Conservation (phyloP, 2,329 filamentous ascomycete species). For the Calonectria honghensis region DNA sequence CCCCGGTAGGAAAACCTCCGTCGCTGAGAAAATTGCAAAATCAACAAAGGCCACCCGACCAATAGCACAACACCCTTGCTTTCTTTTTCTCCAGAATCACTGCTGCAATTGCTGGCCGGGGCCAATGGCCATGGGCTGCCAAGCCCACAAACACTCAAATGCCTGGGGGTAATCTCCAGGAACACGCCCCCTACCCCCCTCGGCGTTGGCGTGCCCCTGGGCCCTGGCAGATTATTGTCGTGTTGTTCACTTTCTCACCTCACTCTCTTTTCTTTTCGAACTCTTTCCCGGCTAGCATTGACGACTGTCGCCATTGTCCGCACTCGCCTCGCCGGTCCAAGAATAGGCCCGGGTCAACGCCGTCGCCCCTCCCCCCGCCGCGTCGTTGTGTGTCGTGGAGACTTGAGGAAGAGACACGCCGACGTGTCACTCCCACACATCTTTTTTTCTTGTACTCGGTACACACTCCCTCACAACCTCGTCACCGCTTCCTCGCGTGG, state of each 20-base stretch:
- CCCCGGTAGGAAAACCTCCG: slow-evolving; percentile 40
- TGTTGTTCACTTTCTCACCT: slow-evolving; percentile 18
- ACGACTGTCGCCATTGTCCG: slow-evolving; percentile 5
- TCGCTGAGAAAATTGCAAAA: slow-evolving; percentile 29
- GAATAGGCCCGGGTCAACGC: slow-evolving; percentile 13
- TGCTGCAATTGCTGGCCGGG: slow-evolving; percentile 25
- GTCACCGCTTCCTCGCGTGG: slow-evolving; percentile 22
- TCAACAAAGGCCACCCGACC: slow-evolving; percentile 41
- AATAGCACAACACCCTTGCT: slow-evolving; percentile 54
- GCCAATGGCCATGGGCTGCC: slow-evolving; percentile 16
- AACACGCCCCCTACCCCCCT: slow-evolving; percentile 28
- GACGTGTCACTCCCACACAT: slow-evolving; percentile 22
- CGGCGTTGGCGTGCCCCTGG: slow-evolving; percentile 13
- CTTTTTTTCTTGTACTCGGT: background rate
- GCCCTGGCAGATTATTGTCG: slow-evolving; percentile 1
- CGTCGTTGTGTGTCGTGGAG: slow-evolving; percentile 18
- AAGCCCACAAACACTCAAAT: slow-evolving; percentile 38
- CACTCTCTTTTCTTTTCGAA: slow-evolving; percentile 5
- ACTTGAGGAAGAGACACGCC: background rate
- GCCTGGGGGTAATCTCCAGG: slow-evolving; percentile 35
- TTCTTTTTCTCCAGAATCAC: slow-evolving; percentile 52
- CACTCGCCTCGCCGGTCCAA: slow-evolving; percentile 14
- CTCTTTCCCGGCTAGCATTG: slow-evolving; percentile 15
- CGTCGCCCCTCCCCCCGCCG: slow-evolving; percentile 1
- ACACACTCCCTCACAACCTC: slow-evolving; percentile 23